These are phyloP conservation scores for Kazachstania africana DNA, from an alignment of 805 yeast species.

Conservation along the genomic window DNA sequence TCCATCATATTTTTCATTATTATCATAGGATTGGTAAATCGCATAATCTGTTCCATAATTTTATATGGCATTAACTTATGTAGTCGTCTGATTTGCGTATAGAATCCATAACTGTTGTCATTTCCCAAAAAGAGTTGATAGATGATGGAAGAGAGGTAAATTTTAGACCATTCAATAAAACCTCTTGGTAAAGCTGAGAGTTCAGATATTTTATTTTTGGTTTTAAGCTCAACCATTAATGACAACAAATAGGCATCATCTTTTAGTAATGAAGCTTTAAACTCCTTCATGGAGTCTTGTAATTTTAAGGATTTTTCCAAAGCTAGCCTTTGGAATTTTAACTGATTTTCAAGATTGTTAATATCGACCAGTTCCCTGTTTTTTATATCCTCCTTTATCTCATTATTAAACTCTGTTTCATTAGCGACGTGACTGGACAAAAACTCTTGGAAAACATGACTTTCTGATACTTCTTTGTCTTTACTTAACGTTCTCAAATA, in stretches of 20 bases:
- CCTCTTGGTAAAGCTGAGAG: slow-evolving; percentile 57
- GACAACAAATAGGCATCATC: slow-evolving; percentile 44
- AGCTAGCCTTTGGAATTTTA: slow-evolving; percentile 62
- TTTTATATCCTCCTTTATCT: slow-evolving; percentile 36
- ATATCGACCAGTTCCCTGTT: slow-evolving; percentile 51
- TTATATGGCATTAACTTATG: slow-evolving; percentile 75
- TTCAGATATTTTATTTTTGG: slow-evolving; percentile 38
- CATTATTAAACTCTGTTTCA: neutral
- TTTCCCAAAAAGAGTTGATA: slow-evolving; percentile 71
- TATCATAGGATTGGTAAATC: slow-evolving; percentile 78
- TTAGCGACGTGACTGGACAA: slow-evolving; percentile 16
- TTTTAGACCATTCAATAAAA: slow-evolving; percentile 70
- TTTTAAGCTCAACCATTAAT: slow-evolving; percentile 56
- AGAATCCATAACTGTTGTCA: slow-evolving; percentile 70
- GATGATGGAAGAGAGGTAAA: slow-evolving; percentile 74
- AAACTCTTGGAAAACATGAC: slow-evolving; percentile 43
- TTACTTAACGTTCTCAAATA: slow-evolving; percentile 46
- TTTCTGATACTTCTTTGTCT: slow-evolving; percentile 44
- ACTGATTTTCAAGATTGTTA: slow-evolving; percentile 48
- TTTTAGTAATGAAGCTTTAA: slow-evolving; percentile 42
- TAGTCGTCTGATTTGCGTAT: slow-evolving; percentile 55
- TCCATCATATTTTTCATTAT: slow-evolving; percentile 73
- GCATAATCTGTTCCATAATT: slow-evolving; percentile 61
- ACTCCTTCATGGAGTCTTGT: slow-evolving; percentile 44
- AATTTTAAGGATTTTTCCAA: slow-evolving; percentile 42